Evolutionary conservation across 352 stramenopile genomes (phyloP), one percentile per base, ranked within the genome.

Genomic region (Aphanomyces cochlioides): DNA sequence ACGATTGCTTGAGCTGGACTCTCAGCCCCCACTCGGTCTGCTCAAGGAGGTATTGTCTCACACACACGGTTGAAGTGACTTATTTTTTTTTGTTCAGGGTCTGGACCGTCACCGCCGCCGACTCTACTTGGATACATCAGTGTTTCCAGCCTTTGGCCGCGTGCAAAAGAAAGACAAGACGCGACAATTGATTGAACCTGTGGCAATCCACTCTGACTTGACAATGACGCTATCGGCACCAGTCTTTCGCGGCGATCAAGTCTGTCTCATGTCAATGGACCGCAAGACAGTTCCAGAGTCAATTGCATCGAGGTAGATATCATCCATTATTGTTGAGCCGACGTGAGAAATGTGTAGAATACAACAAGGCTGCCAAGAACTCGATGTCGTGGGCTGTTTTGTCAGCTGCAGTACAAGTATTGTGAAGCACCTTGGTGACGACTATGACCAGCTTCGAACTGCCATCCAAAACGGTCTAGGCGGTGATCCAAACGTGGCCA

Each of bases 21-120:
- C 89, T 65, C 90, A 92, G 64, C 84, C 87, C 12, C 85, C 87
- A 47, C 79, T 95, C 64, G 54, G 74, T 10, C 77, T 83, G 28
- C 79, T 95, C 58, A 93, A 93, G 66, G 82, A 93, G 19, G 84
- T 77, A 83, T 37, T 83, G 90, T 67, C 88, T 86, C 61, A 73
- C 43, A 50, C 28, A 28, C 28, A 28, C 28, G 28, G 2, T 28
- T 28, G 77, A 21, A 79, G 77, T 38, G 76, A 84, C 15, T 83
- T 82, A 13, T 74, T 89, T 56, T 82, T n/a, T 82, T 34, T 93
- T 83, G 53, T 38, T n/a, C 56, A 67, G 60, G 87, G 88, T 50
- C 50, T 90, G 7, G 84, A 90, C 36, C 76, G 70, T 38, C 89
- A 80, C 69, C 78, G 82, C 63, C 74, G 91, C 10, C 84, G 85